Base-by-base conservation (phyloP, 768 basidiomycete genomes). In the Panellus pusillus region DNA sequence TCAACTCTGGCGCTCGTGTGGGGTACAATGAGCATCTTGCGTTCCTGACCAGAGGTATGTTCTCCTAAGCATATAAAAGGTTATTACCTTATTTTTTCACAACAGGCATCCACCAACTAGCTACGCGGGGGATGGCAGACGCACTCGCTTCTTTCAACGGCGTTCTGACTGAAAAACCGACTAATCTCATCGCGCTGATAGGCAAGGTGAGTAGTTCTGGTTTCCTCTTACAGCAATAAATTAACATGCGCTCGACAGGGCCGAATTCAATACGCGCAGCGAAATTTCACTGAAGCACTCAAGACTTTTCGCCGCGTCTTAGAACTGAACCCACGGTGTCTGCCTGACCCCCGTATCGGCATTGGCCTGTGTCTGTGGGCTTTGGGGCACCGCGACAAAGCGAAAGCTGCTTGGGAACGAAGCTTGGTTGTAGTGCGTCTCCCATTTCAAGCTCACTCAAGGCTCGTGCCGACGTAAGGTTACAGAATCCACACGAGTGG, bases 361-460 rank as follows among this genome's bases (percentile, higher is more conserved):
- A 92, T 98, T 37, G 97, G 97, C 9, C 73, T 99, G 5, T 98
- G 96, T 69, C 75, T 93, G 18, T 98, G 92, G 93, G 83, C 89
- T 4, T 75, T 97, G 72, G 89, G 89, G 54, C 83, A 96, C 61
- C 87, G 86, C 56, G 77, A 79, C 2, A 87, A 86, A 61, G 97
- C 96, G 0, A 86, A 84, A 60, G 80, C 80, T 19, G 96, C 96
- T 0, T 99, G 97, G 96, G 81, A 93, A 63, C 79, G 95, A 31
- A 91, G 91, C 60, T 66, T 92, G 49, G 90, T 91, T 70, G 82
- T 93, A 59, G 93, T 91, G 56, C 51, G 91, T 78, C 9, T 40
- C 44, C 9, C 36, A 24, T 39, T 27, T 24, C 6, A 35, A 15
- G 1, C 32, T 39, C 27, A 0, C 37, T 39, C 64, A 11, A 58